Evolutionary conservation across 2,329 filamentous ascomycete genomes (phyloP).

Genomic region (Aspergillus proliferans): DNA sequence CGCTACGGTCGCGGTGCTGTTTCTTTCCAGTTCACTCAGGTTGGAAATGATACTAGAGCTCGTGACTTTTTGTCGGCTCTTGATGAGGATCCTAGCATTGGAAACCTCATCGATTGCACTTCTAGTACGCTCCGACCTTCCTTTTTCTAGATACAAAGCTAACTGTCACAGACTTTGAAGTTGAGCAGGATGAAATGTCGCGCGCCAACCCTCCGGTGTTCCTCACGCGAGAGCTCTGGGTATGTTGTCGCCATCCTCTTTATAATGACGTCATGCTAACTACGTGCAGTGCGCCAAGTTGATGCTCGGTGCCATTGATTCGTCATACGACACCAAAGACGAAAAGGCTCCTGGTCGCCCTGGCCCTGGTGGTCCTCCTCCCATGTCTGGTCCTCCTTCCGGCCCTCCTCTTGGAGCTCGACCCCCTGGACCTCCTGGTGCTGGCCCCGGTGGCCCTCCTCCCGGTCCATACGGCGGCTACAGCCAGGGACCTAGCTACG

Average conservation of each 20-base stretch:
- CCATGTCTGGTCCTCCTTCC: conserved; percentile 9
- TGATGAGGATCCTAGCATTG: conserved; percentile 58
- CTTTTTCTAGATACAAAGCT: conserved; percentile 6
- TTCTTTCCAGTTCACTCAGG: conserved; percentile 63
- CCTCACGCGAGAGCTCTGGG: conserved; percentile 60
- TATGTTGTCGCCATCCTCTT: conserved; percentile 15
- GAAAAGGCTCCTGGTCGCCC: conserved; percentile 44
- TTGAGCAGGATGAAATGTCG: conserved; percentile 61
- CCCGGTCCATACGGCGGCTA: conserved; percentile 33
- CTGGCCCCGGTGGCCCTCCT: conserved; percentile 16
- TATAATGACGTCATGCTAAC: conserved; percentile 10
- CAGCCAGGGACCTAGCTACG: conserved; percentile 9
- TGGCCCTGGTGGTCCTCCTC: conserved; percentile 24
- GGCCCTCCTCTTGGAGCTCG: conserved; percentile 14
- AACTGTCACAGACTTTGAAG: conserved; percentile 53
- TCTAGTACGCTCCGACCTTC: conserved; percentile 49
- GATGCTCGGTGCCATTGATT: conserved; percentile 61
- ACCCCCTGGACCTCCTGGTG: conserved; percentile 15
- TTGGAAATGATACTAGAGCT: conserved; percentile 60
- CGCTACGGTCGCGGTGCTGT: conserved; percentile 54
- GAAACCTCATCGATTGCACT: conserved; percentile 60
- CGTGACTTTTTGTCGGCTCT: conserved; percentile 58
- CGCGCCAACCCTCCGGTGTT: conserved; percentile 56
- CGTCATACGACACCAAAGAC: conserved; percentile 60
- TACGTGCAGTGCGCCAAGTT: conserved; percentile 52